Conservation (phyloP, 2,329 filamentous ascomycete species). For the Aspergillus proliferans region DNA sequence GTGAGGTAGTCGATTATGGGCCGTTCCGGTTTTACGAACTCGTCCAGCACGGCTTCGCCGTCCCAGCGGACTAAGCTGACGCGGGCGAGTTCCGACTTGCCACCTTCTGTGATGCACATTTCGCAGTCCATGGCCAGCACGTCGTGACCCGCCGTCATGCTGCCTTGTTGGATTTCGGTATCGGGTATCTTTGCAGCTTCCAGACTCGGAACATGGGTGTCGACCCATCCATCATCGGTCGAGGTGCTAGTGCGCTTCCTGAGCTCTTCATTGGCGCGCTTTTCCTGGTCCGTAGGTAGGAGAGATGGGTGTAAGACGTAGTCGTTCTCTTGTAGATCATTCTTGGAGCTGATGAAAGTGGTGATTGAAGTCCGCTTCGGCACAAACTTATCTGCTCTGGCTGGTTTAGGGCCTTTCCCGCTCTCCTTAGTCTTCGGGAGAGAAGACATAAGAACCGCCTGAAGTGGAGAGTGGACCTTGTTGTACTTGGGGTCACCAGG, state of each 20-base stretch:
- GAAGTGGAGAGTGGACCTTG: constrained; percentile 79
- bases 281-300: constrained; percentile 54
- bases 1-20: constrained; percentile 93
- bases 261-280: constrained; percentile 46
- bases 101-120: constrained; percentile 85
- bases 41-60: constrained; percentile 73
- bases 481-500: constrained; percentile 77
- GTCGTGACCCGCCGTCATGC: constrained; percentile 72
- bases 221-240: constrained; percentile 66
- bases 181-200: constrained; percentile 65
- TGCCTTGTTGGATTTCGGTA: constrained; percentile 67
- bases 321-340: constrained; percentile 75
- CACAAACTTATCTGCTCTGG: constrained; percentile 61
- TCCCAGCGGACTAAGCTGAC: constrained; percentile 85
- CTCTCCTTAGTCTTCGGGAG: constrained; percentile 62
- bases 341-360: constrained; percentile 63
- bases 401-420: constrained; percentile 52
- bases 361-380: constrained; percentile 77
- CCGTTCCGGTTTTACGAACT: constrained; percentile 82
- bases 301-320: constrained; percentile 77
- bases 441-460: constrained; percentile 73
- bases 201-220: constrained; percentile 62
- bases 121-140: constrained; percentile 87
- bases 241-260: constrained; percentile 48
- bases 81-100: constrained; percentile 75